Base-by-base conservation (phyloP, 306 rosid species). In the Alnus glutinosa region DNA sequence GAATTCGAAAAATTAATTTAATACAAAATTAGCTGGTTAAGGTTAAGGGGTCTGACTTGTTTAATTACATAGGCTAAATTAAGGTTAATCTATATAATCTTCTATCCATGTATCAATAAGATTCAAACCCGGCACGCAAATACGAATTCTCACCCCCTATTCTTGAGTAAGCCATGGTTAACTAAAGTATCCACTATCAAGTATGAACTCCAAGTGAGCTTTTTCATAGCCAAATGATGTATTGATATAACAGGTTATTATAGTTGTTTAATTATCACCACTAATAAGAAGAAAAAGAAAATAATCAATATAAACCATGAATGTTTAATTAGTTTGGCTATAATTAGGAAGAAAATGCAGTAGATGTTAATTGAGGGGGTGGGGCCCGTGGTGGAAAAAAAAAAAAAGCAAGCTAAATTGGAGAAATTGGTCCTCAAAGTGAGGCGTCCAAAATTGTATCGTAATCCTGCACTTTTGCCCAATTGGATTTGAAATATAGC, bases 391-490 rank as follows among this genome's bases (percentile, higher is more conserved):
- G 74, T 23, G 28, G 28, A 23, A 23, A 5, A 32, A 16, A 54
- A 49, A 2, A 73, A 55, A 80, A 72, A 59, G 55, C 15, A 77
- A 71, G 37, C 54, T 54, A 67, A 75, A 77, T 64, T 67, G 55
- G 75, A 75, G 82, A 74, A 85, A 76, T 74, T 70, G 48, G 78
- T 48, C 73, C 62, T 52, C 75, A 82, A 82, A 82, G 80, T 66
- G 71, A 61, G 69, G 57, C 74, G 74, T 71, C 78, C 68, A 80
- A 73, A 83, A 77, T 32, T 39, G 75, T 82, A 77, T 80, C 86
- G 71, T 55, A 73, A 70, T 54, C 77, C 54, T 69, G 80, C 91
- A 87, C 88, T 80, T 87, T 82, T 73, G 86, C 80, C 82, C 85
- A 85, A 70, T 82, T 74, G 80, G 64, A 71, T 68, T 76, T 28